Percentiles rank a stretch among this genome's conserved stretches.
These are phyloP conservation scores for Chloropicon primus DNA, from an alignment of 139 green algal species.

Conservation along the genomic window DNA sequence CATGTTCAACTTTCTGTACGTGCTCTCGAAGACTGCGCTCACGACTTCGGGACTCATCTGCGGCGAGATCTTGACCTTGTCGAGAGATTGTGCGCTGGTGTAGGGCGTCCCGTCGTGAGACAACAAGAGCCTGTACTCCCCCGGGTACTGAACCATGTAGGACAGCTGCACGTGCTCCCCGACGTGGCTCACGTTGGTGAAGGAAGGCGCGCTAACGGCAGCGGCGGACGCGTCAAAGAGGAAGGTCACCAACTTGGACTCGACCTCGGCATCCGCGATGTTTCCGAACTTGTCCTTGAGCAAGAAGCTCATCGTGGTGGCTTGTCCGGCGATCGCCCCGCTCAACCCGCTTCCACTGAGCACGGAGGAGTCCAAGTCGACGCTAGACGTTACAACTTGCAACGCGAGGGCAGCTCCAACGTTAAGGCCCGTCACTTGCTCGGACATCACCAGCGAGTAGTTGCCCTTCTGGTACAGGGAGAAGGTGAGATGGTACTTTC, in stretches of 20 bases:
- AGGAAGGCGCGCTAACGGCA: background rate
- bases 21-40: background rate
- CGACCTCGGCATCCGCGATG: background rate
- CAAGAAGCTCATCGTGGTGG: background rate
- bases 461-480: background rate
- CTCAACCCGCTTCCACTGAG: background rate
- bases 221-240: background rate
- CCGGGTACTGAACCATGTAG: background rate
- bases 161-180: background rate
- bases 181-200: no score
- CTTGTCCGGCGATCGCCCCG: background rate
- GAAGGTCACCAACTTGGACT: background rate
- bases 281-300: background rate
- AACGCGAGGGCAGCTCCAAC: background rate
- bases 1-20: background rate
- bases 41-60: background rate
- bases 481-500: background rate
- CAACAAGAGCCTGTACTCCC: background rate
- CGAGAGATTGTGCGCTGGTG: no score
- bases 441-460: background rate
- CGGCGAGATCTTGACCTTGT: background rate
- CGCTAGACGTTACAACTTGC: background rate
- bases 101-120: background rate
- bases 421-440: background rate
- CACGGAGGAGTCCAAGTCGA: background rate